Percentiles rank a stretch among this genome's conserved stretches.
Evolutionary conservation across 805 yeast species (phyloP).

Genomic region (Tetrapisispora namnaoensis): DNA sequence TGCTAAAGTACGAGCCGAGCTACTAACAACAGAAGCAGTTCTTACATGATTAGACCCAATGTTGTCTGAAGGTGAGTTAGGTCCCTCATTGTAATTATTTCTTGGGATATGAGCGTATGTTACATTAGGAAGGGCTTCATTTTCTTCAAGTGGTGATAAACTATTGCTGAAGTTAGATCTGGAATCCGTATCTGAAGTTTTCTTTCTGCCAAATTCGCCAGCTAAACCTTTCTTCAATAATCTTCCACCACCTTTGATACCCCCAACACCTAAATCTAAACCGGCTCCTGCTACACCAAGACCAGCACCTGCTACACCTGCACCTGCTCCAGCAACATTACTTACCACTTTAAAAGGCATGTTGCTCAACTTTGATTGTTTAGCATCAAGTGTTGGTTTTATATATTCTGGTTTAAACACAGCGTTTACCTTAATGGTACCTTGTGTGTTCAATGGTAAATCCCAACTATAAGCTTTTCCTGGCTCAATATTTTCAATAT

Average conservation of each 20-base stretch:
- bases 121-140: constrained; percentile 23
- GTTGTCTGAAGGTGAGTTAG: background rate
- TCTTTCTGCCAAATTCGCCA: constrained; percentile 8
- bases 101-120: constrained; percentile 21
- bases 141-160: background rate
- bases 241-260: constrained; percentile 39
- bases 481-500: constrained; percentile 41
- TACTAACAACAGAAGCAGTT: constrained; percentile 9
- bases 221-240: constrained; percentile 24
- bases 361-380: constrained; percentile 27
- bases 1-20: constrained; percentile 24
- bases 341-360: constrained; percentile 41
- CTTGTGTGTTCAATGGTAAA: constrained; percentile 53
- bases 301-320: constrained; percentile 31
- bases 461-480: constrained; percentile 36
- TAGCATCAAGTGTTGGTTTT: constrained; percentile 41
- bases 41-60: background rate
- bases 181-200: background rate
- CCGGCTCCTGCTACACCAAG: constrained; percentile 31
- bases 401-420: constrained; percentile 55
- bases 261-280: constrained; percentile 36
- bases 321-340: constrained; percentile 31
- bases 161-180: background rate
- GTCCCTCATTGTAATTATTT: constrained; percentile 8
- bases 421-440: constrained; percentile 44